Evolutionary conservation across 441 rosid genomes (phyloP), one percentile per base, ranked within the genome.

Genomic region (Jatropha multifida): DNA sequence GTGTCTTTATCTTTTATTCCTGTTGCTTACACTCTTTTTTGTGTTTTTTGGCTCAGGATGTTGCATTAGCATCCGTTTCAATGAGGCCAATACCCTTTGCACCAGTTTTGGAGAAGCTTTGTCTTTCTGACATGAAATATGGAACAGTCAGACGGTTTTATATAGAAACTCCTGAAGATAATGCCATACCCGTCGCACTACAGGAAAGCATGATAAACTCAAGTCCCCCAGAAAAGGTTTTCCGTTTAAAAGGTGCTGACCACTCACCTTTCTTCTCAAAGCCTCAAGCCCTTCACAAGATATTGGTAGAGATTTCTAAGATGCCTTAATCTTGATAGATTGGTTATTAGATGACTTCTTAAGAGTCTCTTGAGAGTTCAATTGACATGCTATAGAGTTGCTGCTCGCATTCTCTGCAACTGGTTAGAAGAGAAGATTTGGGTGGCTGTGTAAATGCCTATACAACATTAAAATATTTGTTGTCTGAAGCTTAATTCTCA

Each of bases 251-350:
- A 86, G 98, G 98, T 7, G 86, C 96, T 1, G 99, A 95, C 65
- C 99, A 95, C 79, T 92, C 99, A 23, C 98, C 99, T 15, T 95
- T 95, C 81, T 95, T 95, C 84, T 95, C 98, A 13, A 95, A 95
- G 86, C 99, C 98, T 79, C 99, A 93, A 82, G 92, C 94, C 51
- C 84, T 93, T 49, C 98, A 95, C 82, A 92, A 90, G 82, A 46
- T 87, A 81, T 73, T 94, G 74, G 86, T 90, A 74, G 97, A 92
- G 85, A 91, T 92, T 46, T 83, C 95, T 38, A 86, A 79, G 76
- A 81, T 81, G 61, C 85, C 84, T 71, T 49, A 80, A 51, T 75
- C 83, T 65, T 75, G 81, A 74, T 69, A 67, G 62, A 74, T 65
- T n/a, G 58, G n/a, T 52, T 37, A 65, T 37, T 49, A 72, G 73